Conservation (phyloP, 257 asterid species). For the Petrea volubilis region DNA sequence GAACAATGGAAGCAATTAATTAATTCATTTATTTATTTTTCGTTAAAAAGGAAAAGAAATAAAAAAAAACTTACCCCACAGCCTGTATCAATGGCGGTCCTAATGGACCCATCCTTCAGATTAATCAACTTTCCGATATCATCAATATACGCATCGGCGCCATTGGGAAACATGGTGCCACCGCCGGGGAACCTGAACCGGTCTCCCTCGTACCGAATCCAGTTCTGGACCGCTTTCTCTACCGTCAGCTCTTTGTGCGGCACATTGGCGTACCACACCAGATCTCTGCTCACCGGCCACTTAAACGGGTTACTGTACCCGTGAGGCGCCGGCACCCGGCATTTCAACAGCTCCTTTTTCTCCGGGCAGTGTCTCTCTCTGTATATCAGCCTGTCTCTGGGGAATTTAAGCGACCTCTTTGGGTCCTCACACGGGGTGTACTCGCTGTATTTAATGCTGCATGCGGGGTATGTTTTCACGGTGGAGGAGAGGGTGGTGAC, state of each 20-base stretch:
- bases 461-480: conserved; percentile 42
- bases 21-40: no score
- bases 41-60: neutral
- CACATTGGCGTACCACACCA: conserved; percentile 84
- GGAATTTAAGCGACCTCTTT: conserved; percentile 50
- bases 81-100: conserved; percentile 96
- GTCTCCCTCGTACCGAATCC: conserved; percentile 79
- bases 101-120: conserved; percentile 66
- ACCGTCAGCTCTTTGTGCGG: conserved; percentile 83
- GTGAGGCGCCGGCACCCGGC: conserved; percentile 73
- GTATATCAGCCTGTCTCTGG: conserved; percentile 51
- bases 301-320: conserved; percentile 72
- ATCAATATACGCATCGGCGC: conserved; percentile 76
- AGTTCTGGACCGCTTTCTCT: conserved; percentile 89
- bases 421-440: conserved; percentile 89
- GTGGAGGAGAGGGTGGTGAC: conserved; percentile 7
- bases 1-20: no score
- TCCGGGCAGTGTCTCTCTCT: conserved; percentile 82
- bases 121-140: conserved; percentile 71
- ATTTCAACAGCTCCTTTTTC: conserved; percentile 49
- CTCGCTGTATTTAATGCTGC: conserved; percentile 59
- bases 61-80: conserved; percentile 64
- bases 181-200: conserved; percentile 88
- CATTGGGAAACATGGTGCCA: conserved; percentile 86
- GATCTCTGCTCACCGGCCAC: conserved; percentile 81